Percentiles rank a stretch among this genome's conserved stretches.
Evolutionary conservation across 1,284 basidiomycete species (phyloP).

Genomic region (Pseudozyma sp.): DNA sequence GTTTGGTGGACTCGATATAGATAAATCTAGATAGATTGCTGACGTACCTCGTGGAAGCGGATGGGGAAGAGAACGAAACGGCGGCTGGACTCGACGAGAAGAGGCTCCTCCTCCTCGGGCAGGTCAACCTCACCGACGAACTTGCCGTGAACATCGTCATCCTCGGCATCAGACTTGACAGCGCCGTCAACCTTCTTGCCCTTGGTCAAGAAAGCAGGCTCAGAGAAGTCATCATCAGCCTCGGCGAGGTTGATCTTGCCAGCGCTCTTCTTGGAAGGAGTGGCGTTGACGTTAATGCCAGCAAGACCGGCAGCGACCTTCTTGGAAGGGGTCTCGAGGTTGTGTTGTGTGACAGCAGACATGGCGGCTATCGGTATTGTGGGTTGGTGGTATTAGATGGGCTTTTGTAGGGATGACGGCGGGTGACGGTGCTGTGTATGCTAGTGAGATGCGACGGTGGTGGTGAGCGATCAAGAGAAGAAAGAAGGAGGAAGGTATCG

Average conservation of each 20-base stretch:
- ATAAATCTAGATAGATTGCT: not conserved
- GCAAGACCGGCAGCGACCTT: constrained; percentile 65
- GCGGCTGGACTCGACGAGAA: constrained; percentile 64
- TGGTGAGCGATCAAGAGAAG: not conserved
- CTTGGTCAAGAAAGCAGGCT: constrained; percentile 55
- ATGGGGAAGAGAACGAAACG: constrained; percentile 69
- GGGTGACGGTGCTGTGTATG: constrained; percentile 9
- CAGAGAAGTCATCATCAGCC: constrained; percentile 49
- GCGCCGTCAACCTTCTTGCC: constrained; percentile 40
- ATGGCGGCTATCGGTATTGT: constrained; percentile 14
- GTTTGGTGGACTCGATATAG: not conserved
- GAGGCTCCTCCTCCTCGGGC: constrained; percentile 67
- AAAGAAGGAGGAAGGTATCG: constrained; percentile 10
- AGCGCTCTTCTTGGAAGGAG: constrained; percentile 58
- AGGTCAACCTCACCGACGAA: constrained; percentile 67
- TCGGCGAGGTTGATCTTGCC: constrained; percentile 23
- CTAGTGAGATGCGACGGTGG: constrained; percentile 1
- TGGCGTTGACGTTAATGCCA: constrained; percentile 65
- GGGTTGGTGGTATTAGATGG: not conserved
- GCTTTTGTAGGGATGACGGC: constrained; percentile 8
- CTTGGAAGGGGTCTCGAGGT: constrained; percentile 66
- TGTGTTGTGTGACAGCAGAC: constrained; percentile 55
- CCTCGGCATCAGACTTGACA: constrained; percentile 13
- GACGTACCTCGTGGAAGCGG: constrained; percentile 68
- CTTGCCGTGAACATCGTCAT: constrained; percentile 57